Evolutionary conservation across 805 yeast genomes (phyloP).

Genomic region (Sugiyamaella valdiviana): DNA sequence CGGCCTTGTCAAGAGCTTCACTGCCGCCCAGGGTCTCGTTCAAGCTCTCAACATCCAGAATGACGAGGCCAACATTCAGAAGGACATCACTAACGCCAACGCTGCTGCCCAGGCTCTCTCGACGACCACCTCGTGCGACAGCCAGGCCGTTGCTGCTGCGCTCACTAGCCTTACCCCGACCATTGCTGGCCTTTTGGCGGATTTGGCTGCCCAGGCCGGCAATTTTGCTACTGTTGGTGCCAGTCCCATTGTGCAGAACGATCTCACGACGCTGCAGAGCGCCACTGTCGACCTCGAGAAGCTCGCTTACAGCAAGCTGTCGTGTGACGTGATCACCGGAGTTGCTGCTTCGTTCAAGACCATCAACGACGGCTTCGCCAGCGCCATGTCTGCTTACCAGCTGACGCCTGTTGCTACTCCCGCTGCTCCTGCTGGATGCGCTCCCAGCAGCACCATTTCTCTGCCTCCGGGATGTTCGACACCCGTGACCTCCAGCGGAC

Average conservation of each 20-base stretch:
- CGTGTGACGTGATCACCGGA: conserved; percentile 14
- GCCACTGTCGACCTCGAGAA: conserved; percentile 20
- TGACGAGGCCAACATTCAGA: conserved; percentile 18
- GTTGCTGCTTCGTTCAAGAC: conserved; percentile 13
- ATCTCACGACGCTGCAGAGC: conserved; percentile 18
- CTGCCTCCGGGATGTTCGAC: background rate
- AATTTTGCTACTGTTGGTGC: conserved; percentile 24
- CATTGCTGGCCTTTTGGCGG: conserved; percentile 15
- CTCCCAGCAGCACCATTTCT: background rate
- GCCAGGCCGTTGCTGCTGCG: conserved; percentile 10
- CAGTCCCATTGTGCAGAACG: conserved; percentile 19
- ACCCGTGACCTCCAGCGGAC: background rate
- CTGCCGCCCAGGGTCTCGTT: conserved; percentile 18
- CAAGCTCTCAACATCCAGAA: conserved; percentile 29
- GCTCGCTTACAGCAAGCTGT: conserved; percentile 14
- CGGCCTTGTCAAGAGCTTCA: conserved; percentile 8
- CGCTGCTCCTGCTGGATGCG: background rate
- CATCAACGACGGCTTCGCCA: conserved; percentile 9
- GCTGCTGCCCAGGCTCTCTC: conserved; percentile 10
- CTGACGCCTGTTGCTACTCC: background rate
- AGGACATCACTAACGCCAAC: conserved; percentile 15
- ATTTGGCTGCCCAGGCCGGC: conserved; percentile 20
- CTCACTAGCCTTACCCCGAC: conserved; percentile 8
- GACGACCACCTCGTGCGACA: conserved; percentile 4
- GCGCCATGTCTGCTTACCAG: conserved; percentile 10